A percentile compares a stretch with the other conserved stretches of the same genome.
These are phyloP conservation scores for Posidonia australis DNA, from an alignment of 106 monocot genomes.

Conservation along the genomic window DNA sequence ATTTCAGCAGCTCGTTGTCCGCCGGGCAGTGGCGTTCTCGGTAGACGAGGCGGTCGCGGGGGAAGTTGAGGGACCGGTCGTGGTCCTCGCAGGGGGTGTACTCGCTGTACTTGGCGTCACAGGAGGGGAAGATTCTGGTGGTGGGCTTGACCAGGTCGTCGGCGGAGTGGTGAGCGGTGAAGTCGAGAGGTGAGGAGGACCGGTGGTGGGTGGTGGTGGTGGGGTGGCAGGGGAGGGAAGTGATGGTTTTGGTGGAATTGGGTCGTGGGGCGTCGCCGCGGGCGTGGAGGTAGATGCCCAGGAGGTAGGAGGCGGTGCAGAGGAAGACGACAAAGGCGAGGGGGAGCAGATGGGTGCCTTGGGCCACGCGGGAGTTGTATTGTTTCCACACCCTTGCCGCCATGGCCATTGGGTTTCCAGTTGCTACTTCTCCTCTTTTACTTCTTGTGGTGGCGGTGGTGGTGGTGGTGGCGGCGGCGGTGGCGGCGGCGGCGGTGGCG, in stretches of 20 bases:
- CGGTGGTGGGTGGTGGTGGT: neutral
- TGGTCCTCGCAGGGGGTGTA: slow-evolving; percentile 62
- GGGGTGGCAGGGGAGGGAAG: neutral
- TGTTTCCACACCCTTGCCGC: neutral
- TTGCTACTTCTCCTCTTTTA: too few relatives aligned
- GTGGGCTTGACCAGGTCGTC: slow-evolving; percentile 4
- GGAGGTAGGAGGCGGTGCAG: slow-evolving; percentile 14
- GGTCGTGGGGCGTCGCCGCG: neutral
- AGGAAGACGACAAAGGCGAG: slow-evolving; percentile 8
- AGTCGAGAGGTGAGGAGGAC: slow-evolving; percentile 30
- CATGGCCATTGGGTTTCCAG: too few relatives aligned
- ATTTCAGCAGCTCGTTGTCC: slow-evolving; percentile 30
- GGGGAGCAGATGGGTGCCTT: neutral
- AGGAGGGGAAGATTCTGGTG: slow-evolving; percentile 22
- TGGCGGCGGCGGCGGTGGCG: too few relatives aligned
- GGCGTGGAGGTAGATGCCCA: slow-evolving; percentile 7
- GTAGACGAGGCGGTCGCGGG: slow-evolving; percentile 27
- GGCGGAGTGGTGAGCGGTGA: slow-evolving; percentile 48
- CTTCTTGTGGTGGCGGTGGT: too few relatives aligned
- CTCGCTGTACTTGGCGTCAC: slow-evolving; percentile 32
- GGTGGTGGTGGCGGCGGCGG: too few relatives aligned
- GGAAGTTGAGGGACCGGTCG: slow-evolving; percentile 31
- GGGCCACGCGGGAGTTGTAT: neutral
- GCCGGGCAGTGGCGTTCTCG: slow-evolving; percentile 52
- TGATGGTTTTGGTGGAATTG: neutral